phyloP scores from a whole-genome alignment of 495 filamentous ascomycete genomes.

The Schizothecium vesticola region DNA sequence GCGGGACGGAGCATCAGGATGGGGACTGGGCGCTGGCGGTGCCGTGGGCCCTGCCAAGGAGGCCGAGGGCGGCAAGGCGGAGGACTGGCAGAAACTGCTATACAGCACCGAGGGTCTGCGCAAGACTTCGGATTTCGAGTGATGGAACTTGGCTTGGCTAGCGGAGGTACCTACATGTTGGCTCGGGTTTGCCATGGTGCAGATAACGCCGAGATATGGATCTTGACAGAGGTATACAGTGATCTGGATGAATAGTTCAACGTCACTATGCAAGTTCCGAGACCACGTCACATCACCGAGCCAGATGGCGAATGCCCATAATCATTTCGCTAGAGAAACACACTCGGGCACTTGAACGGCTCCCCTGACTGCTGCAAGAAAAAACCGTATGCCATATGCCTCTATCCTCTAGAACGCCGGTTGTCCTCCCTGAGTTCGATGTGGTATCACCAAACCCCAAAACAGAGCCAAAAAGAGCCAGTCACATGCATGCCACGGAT shows the following conservation, averaged over 20 bases:
- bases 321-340: conserved; percentile 17
- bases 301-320: conserved; percentile 1
- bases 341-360: conserved; percentile 7
- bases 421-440: conserved; percentile 16
- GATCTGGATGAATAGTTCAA: too few species aligned
- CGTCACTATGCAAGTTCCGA: not conserved
- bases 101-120: conserved; percentile 70
- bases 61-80: conserved; percentile 29
- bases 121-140: conserved; percentile 39
- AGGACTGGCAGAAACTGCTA: conserved; percentile 52
- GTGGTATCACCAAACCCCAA: conserved; percentile 15
- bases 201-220: too few species aligned
- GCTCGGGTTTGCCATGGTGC: too few species aligned
- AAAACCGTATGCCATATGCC: conserved; percentile 20
- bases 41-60: conserved; percentile 15
- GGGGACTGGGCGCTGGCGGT: not conserved
- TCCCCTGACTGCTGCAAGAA: conserved; percentile 5
- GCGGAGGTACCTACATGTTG: not conserved
- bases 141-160: not conserved
- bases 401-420: conserved; percentile 30
- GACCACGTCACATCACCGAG: not conserved
- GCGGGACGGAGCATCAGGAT: not conserved
- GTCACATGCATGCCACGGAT: conserved; percentile 22
- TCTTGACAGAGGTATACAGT: too few species aligned
- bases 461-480: conserved; percentile 14